Base-by-base conservation (phyloP, 306 rosid genomes). In the Cicer bijugum region DNA sequence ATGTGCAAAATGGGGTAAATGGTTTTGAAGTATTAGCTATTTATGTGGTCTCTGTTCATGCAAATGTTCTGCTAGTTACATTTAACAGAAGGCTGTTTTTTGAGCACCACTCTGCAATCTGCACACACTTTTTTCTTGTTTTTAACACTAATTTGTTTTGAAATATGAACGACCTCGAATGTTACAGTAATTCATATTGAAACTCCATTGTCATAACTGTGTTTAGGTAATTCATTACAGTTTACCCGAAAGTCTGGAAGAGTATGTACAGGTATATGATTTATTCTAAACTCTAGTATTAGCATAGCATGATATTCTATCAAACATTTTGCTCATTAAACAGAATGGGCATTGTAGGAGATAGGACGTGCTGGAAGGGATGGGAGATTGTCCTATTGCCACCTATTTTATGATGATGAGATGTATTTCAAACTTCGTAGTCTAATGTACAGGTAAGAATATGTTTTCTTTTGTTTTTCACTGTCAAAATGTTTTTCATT, bases 321-420 rank as follows among this genome's bases (percentile, higher is more conserved):
- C 60, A 2, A 70, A 53, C 69, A 51, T 43, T 79, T 68, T 73
- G 1, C 50, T 72, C 64, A 61, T 68, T 65, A 38, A 55, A 55
- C 62, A 64, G 52, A 78, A 75, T 80, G 40, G 39, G 47, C 40
- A 45, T 56, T 47, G 82, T 80, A 93, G 97, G 98, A 93, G 74
- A 91, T 89, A 46, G 98, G 95, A 50, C 94, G 98, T 70, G 96
- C 98, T 65, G 92, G 97, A 59, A 86, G 95, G 80, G 97, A 93
- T 86, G 98, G 96, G 75, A 87, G 96, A 83, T 77, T 82, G 82
- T 91, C 94, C 50, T 82, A 76, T 83, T 91, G 98, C 82, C 97
- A 91, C 86, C 87, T 93, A 12, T 90, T 89, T 81, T 88, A 84
- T 64, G 98, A 93, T 9, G 86, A 84, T 72, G 89, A 78, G 47